Evolutionary conservation across 2,329 filamentous ascomycete species (phyloP), one percentile per base, ranked within the genome.

Genomic region (Xylariomycetidae sp.): DNA sequence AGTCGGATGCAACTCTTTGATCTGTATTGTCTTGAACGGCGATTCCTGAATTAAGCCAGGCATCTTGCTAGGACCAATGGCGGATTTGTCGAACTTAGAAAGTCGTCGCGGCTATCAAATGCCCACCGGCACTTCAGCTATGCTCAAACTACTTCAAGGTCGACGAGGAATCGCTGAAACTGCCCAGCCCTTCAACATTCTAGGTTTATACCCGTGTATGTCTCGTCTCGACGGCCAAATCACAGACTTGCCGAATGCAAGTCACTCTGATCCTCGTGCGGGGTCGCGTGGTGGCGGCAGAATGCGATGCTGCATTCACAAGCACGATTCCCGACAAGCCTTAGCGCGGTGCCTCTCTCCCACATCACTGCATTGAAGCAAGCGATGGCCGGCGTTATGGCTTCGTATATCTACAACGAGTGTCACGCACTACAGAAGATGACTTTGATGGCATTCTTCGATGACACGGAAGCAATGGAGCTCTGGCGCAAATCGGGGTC

Each of bases 1-100:
- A 1, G 51, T 54, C 13, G 48, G 47, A 27, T 56, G 54, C 9
- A 57, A 33, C 32, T 50, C 40, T 24, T 44, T 45, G 33, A 56
- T 38, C 17, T 33, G 30, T 19, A 57, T 46, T 25, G 47, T 46
- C 47, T 52, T 40, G 29, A 53, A 53, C 3, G 37, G 34, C 3
- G 36, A 36, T 25, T 53, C 48, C 35, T 50, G 42, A 10, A 57
- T 29, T 12, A 52, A 39, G 8, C 51, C 52, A 3, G 54, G 49
- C 55, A 57, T 57, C 5, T 39, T 43, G 24, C 13, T 33, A 10
- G n/a, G 16, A 6, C 15, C 14, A 12, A 23, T 12, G 7, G 15
- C 32, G 23, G 19, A 9, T 9, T 27, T 15, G 25, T 27, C 13
- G 9, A 27, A 27, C 7, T 10, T 15, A 9, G 25, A 14, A 27